Conservation (phyloP, 306 rosid genomes). For the Quercus suber region DNA sequence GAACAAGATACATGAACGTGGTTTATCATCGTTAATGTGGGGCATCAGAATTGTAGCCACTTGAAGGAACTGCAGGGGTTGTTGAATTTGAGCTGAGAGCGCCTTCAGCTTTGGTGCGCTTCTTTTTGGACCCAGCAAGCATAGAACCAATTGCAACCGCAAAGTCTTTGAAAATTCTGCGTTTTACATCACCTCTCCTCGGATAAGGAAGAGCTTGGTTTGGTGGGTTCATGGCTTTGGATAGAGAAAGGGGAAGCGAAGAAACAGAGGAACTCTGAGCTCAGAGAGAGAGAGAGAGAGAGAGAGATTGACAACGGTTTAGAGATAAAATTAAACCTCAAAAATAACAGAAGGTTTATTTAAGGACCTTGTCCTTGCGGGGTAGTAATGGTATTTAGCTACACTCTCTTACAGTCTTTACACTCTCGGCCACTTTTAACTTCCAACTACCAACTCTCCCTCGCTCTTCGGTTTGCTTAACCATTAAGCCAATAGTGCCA, state of each 20-base stretch:
- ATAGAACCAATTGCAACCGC: not conserved
- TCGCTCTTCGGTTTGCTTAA: no score
- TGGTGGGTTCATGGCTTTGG: not conserved
- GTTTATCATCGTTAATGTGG: no score
- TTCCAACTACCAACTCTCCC: fast-evolving
- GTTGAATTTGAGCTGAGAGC: constrained; percentile 17
- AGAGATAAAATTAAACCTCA: no score
- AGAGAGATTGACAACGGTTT: no score
- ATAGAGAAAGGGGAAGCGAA: not conserved
- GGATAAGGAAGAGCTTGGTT: constrained; percentile 3
- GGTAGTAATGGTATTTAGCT: no score
- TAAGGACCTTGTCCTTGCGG: no score
- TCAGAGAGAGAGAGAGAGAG: not conserved
- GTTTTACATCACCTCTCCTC: constrained; percentile 37
- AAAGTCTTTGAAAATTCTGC: constrained; percentile 14
- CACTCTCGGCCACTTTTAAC: no score
- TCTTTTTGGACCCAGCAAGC: not conserved
- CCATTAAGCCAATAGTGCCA: no score
- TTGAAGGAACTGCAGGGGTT: constrained; percentile 11
- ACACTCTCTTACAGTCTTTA: no score
- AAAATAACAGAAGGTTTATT: no score
- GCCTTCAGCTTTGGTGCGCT: constrained; percentile 8
- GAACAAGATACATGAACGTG: no score
- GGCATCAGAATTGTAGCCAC: constrained; percentile 9
- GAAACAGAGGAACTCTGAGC: not conserved